These are phyloP conservation scores for Fusarium beomiforme DNA, from an alignment of 2,329 filamentous ascomycete species.

Conservation along the genomic window DNA sequence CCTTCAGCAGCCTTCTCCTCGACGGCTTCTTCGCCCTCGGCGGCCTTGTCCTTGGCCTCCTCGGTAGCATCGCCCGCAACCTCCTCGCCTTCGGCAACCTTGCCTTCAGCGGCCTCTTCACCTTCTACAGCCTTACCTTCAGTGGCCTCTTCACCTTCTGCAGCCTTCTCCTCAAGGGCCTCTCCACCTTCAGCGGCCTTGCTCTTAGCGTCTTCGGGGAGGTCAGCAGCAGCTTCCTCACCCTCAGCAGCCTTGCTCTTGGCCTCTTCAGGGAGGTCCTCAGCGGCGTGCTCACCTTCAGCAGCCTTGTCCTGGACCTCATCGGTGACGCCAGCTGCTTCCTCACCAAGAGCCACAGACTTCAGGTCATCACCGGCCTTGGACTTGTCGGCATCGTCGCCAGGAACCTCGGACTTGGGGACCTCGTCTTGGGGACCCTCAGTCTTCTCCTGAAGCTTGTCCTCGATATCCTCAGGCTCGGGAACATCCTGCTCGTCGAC, in stretches of 20 bases:
- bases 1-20: slow-evolving; percentile 18
- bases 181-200: slow-evolving; percentile 15
- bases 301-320: slow-evolving; percentile 33
- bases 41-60: slow-evolving; percentile 1
- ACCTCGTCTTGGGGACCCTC: slow-evolving; percentile 39
- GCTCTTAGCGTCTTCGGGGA: slow-evolving; percentile 7
- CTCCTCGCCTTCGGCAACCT: slow-evolving; percentile 22
- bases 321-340: slow-evolving; percentile 45
- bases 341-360: slow-evolving; percentile 50
- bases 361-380: slow-evolving; percentile 50
- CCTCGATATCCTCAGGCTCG: slow-evolving; percentile 20
- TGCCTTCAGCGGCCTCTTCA: slow-evolving; percentile 6
- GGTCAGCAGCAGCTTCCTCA: not conserved
- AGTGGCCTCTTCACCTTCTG: not conserved
- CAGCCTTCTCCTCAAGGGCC: not conserved
- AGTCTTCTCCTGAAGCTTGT: slow-evolving; percentile 24
- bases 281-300: not conserved
- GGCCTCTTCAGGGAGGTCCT: not conserved
- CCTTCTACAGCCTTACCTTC: not conserved
- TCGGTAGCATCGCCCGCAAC: not conserved
- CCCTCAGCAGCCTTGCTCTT: not conserved
- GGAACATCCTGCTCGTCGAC: slow-evolving; percentile 28
- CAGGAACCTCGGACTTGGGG: slow-evolving; percentile 16
- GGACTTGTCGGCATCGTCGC: slow-evolving; percentile 24
- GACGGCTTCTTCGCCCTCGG: slow-evolving; percentile 4